A percentile compares a stretch with the other conserved stretches of the same genome.
Conservation (phyloP, 352 stramenopile species). For the Globisporangium sylvaticum region DNA sequence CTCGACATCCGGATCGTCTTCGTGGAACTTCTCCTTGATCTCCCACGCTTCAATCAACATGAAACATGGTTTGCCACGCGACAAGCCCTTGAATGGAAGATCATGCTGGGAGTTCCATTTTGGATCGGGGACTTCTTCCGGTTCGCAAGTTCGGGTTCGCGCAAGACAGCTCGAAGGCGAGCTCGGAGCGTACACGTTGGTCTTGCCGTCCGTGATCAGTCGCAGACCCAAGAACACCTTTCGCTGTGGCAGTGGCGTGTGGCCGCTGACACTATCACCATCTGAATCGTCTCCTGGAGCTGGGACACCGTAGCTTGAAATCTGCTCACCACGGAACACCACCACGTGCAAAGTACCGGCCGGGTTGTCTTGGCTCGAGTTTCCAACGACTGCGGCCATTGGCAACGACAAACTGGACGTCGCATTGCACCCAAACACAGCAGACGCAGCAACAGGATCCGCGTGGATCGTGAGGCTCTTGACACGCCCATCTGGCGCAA, state of each 20-base stretch:
- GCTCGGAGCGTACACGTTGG: constrained; percentile 81
- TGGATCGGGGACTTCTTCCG: constrained; percentile 49
- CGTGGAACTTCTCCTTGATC: constrained; percentile 34
- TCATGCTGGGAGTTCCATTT: constrained; percentile 84
- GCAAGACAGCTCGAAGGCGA: constrained; percentile 73
- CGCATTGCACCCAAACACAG: constrained; percentile 85
- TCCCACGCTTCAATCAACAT: constrained; percentile 87
- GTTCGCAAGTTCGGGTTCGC: constrained; percentile 55
- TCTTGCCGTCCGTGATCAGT: constrained; percentile 81
- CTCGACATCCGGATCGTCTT: constrained; percentile 41
- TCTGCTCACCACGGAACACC: constrained; percentile 82
- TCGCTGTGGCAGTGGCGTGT: constrained; percentile 28
- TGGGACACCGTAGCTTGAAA: constrained; percentile 52
- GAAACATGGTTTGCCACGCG: constrained; percentile 77
- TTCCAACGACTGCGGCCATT: constrained; percentile 80
- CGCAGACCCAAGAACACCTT: constrained; percentile 69
- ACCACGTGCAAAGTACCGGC: constrained; percentile 68
- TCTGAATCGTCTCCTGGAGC: constrained; percentile 53
- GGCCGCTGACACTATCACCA: constrained; percentile 34
- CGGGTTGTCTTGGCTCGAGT: constrained; percentile 73
- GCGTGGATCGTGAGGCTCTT: constrained; percentile 85
- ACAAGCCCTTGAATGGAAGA: constrained; percentile 64
- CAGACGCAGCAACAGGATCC: constrained; percentile 80
- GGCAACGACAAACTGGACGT: constrained; percentile 83
- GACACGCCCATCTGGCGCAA: constrained; percentile 78